Conservation (phyloP, 2,329 filamentous ascomycete genomes). For the Penicillium corylophilum region DNA sequence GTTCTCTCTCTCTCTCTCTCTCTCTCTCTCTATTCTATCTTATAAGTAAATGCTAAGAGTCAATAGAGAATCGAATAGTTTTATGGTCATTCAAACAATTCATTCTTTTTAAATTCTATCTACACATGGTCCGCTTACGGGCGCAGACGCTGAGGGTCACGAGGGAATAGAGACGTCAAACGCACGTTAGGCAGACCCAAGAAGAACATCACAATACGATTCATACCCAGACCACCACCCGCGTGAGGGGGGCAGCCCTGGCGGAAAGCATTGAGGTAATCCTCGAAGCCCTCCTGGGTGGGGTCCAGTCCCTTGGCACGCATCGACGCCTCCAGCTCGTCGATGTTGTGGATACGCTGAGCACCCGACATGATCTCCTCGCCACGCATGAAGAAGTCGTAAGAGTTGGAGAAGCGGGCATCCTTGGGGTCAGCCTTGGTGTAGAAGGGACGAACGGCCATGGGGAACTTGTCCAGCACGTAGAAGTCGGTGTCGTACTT, state of each 20-base stretch:
- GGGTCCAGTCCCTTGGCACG: constrained; percentile 60
- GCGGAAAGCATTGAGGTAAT: constrained; percentile 64
- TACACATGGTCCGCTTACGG: constrained; percentile 25
- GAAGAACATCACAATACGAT: constrained; percentile 67
- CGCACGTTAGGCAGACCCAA: constrained; percentile 64
- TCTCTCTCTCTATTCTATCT: no score
- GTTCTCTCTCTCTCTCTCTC: no score
- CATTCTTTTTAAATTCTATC: constrained; percentile 18
- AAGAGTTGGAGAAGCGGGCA: constrained; percentile 64
- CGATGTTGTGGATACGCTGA: constrained; percentile 64
- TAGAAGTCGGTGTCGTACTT: constrained; percentile 97
- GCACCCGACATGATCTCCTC: constrained; percentile 68
- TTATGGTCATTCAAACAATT: constrained; percentile 5
- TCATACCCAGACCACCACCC: constrained; percentile 64
- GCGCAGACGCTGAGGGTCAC: constrained; percentile 59
- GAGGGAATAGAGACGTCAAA: constrained; percentile 62
- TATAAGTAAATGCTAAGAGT: no score
- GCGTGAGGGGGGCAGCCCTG: constrained; percentile 65
- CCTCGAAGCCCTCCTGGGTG: constrained; percentile 58
- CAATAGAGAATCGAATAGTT: no score
- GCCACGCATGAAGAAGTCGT: constrained; percentile 70
- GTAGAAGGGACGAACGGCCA: constrained; percentile 85
- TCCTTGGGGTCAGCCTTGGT: constrained; percentile 74
- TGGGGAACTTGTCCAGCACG: constrained; percentile 93
- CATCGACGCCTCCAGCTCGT: constrained; percentile 60